Base-by-base conservation (phyloP, 2,329 filamentous ascomycete genomes). In the Corinectria fuckeliana region DNA sequence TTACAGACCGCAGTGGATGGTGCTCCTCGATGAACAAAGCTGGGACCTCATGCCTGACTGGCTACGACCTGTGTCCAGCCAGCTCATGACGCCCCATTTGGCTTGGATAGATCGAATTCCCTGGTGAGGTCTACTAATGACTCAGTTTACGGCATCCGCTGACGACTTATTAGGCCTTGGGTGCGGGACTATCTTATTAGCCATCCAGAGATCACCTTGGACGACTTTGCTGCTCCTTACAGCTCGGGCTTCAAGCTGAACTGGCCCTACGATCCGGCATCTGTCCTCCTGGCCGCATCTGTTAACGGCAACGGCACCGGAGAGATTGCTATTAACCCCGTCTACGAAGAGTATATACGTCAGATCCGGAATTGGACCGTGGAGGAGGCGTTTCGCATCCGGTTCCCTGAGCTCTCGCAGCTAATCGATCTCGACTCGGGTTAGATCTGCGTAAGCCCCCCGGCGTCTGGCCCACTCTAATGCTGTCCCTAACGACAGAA, bases 91-190 rank as follows among this genome's bases (percentile, higher is more conserved):
- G 9, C 64, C 66, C 10, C 72, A 74, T 38, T 68, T 71, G 8
- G 71, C 71, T 1, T 74, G 71, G 72, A 71, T 74, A 34, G 71
- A 74, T 48, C 66, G 72, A 2, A 71, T 74, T 41, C 70, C 72
- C 13, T 74, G 72, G 69, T 71, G 38, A 26, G 63, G 26, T 16
- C 26, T 28, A 10, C 18, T 32, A 26, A 18, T 44, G 50, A 50
- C 45, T 53, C 47, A 28, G 13, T 5, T 13, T 18, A 10, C n/a
- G 18, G 7, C 21, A 10, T 3, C 3, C 18, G 3, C 42, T 54
- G 21, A 62, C 39, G n/a, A 28, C 47, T 0, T 9, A 25, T 9
- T 28, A 73, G 71, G 72, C 72, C 71, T 4, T 61, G 63, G 16
- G 70, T 65, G 1, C 63, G 71, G n/a, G 64, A 71, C 11, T 74